These are phyloP conservation scores for Fusarium sp. DNA, from an alignment of 2,329 filamentous ascomycete genomes.

Conservation along the genomic window DNA sequence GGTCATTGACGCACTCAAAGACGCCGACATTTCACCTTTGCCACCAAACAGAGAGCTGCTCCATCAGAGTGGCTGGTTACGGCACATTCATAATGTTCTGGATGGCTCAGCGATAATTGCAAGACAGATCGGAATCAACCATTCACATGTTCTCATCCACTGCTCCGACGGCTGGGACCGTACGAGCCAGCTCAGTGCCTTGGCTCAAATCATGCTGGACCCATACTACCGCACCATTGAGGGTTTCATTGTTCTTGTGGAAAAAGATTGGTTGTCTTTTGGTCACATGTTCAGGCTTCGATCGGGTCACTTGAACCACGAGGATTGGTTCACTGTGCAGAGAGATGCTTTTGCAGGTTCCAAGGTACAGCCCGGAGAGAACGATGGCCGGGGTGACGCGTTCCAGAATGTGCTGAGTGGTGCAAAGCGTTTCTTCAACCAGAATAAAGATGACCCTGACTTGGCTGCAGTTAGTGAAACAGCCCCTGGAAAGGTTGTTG, in stretches of 20 bases:
- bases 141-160: slow-evolving; percentile 95
- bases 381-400: slow-evolving; percentile 73
- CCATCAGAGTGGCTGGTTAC: slow-evolving; percentile 87
- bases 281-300: slow-evolving; percentile 97
- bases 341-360: slow-evolving; percentile 78
- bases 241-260: slow-evolving; percentile 92
- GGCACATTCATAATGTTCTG: slow-evolving; percentile 85
- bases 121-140: slow-evolving; percentile 86
- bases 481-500: slow-evolving; percentile 53
- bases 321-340: slow-evolving; percentile 93
- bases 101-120: slow-evolving; percentile 88
- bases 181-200: slow-evolving; percentile 90
- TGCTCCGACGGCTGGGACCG: slow-evolving; percentile 99
- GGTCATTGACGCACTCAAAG: slow-evolving; percentile 89
- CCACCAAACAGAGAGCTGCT: slow-evolving; percentile 85
- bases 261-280: slow-evolving; percentile 98
- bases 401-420: slow-evolving; percentile 89
- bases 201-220: slow-evolving; percentile 93
- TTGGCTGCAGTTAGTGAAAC: slow-evolving; percentile 62
- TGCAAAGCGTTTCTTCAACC: slow-evolving; percentile 89
- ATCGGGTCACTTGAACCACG: slow-evolving; percentile 86
- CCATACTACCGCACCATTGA: slow-evolving; percentile 95
- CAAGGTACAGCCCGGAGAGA: slow-evolving; percentile 70
- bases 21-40: slow-evolving; percentile 86
- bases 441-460: slow-evolving; percentile 71